Evolutionary conservation across 2,329 filamentous ascomycete genomes (phyloP).

Genomic region (Penicillium palitans): DNA sequence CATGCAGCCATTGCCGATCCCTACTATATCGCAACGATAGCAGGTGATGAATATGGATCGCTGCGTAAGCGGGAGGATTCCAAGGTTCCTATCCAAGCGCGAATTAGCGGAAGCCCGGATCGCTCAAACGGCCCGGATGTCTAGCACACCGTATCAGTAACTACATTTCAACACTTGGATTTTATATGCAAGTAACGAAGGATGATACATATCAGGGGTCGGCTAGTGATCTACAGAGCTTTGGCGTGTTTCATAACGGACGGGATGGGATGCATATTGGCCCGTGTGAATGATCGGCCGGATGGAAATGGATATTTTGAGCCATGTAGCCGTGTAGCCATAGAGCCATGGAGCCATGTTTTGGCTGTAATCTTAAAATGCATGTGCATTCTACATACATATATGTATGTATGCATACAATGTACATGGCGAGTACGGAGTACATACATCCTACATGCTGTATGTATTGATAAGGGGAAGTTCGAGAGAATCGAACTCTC

Average conservation of each 20-base stretch:
- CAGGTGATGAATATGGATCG: neutral
- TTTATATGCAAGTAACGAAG: conserved; percentile 7
- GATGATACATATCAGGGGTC: conserved; percentile 4
- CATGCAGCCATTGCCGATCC: conserved; percentile 14
- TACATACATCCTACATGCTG: neutral
- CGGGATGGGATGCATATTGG: conserved; percentile 23
- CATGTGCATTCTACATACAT: conserved; percentile 2
- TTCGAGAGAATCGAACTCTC: neutral
- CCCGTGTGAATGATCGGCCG: conserved; percentile 21
- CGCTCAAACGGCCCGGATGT: neutral
- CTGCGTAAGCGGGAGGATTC: neutral
- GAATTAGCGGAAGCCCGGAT: neutral
- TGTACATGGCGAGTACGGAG: no score
- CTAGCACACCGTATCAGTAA: neutral
- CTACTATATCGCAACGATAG: neutral
- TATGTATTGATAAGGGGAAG: neutral
- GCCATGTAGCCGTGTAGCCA: neutral
- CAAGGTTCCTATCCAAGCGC: neutral
- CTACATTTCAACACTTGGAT: neutral
- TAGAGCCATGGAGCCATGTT: neutral
- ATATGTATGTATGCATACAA: no score
- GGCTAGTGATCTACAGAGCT: conserved; percentile 22
- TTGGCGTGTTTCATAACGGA: conserved; percentile 25
- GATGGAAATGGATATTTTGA: neutral
- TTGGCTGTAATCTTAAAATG: neutral